Evolutionary conservation across 2,329 filamentous ascomycete genomes (phyloP), one percentile per base, ranked within the genome.

Genomic region (Tolypocladium sp.): DNA sequence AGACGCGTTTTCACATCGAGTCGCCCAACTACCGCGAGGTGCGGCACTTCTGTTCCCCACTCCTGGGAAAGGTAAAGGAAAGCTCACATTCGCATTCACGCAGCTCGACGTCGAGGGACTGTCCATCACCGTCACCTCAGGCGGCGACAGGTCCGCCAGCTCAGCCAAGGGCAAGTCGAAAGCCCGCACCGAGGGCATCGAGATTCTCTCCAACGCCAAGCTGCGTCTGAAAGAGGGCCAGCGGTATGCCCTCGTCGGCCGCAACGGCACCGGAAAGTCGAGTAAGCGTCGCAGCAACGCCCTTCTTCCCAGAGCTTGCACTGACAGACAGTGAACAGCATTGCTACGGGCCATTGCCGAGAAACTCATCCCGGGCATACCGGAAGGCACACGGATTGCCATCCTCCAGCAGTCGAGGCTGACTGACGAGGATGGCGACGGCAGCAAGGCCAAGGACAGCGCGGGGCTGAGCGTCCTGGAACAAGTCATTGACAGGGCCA

Each of bases 251-350:
- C 77, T 95, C 2, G 78, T 93, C 25, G 91, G 91, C 0, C 81
- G 89, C 8, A 95, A 95, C 72, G 91, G 91, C 0, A 88, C 86
- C 2, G 91, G 91, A 7, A 95, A 95, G 69, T 92, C 89, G 4
- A 93, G 86, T 88, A 72, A 71, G 80, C 68, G 17, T 7, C 33
- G 9, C 27, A 17, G 25, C 17, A 20, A 17, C 20, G 3, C 27
- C 13, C 6, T 15, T 25, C 27, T 33, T 15, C 27, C 8, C 25
- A 25, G 22, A n/a, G 3, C 20, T 42, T 27, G 52, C 4, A 5
- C 30, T 51, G 30, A n/a, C 22, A 54, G 30, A 46, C 54, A n/a
- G 44, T 51, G 51, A 37, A 58, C 53, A 89, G 86, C 89, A 0
- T 74, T 93, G 8, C 76, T 94, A 20, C 84, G 84, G 67, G 90